phyloP scores from a whole-genome alignment of 129 eudicot species.

The Tanacetum coccineum region DNA sequence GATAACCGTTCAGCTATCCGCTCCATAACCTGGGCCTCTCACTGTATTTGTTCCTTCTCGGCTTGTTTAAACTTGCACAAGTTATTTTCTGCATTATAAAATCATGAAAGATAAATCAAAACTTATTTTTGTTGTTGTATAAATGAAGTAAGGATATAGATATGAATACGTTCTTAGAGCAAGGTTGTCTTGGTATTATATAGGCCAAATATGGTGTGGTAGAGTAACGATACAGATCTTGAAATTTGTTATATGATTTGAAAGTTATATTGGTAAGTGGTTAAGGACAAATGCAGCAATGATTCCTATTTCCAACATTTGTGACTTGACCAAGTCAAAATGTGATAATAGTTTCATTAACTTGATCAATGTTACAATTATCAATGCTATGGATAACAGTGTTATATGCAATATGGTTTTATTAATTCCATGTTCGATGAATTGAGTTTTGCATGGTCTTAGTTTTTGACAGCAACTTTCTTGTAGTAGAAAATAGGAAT shows the following conservation, averaged over 20 bases:
- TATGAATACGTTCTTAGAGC: slow-evolving; percentile 19
- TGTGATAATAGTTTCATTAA: slow-evolving; percentile 4
- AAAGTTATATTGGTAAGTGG: slow-evolving; percentile 26
- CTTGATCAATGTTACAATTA: slow-evolving; percentile 19
- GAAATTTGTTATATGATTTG: slow-evolving; percentile 9
- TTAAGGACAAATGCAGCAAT: slow-evolving; percentile 27
- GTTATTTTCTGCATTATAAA: slow-evolving; percentile 34
- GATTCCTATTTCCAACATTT: slow-evolving; percentile 30
- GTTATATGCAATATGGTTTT: slow-evolving; percentile 8
- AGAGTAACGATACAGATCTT: slow-evolving; percentile 20
- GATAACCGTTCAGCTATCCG: slow-evolving; percentile 52
- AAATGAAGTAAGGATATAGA: slow-evolving; percentile 13
- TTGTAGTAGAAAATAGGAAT: slow-evolving; percentile 15
- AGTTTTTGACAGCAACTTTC: slow-evolving; percentile 4
- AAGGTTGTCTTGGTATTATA: slow-evolving; percentile 26
- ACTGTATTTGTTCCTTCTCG: slow-evolving; percentile 46
- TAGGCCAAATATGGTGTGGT: slow-evolving; percentile 21
- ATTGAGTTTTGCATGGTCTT: slow-evolving; percentile 18
- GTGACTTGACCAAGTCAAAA: slow-evolving; percentile 21
- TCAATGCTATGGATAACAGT: slow-evolving; percentile 18
- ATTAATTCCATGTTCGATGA: slow-evolving; percentile 7
- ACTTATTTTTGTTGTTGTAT: slow-evolving; percentile 2
- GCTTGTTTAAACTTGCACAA: slow-evolving; percentile 24
- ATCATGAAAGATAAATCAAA: slow-evolving; percentile 6
- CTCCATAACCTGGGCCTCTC: slow-evolving; percentile 64